Base-by-base conservation (phyloP, 768 basidiomycete genomes). In the Sporobolomyces phaffii region DNA sequence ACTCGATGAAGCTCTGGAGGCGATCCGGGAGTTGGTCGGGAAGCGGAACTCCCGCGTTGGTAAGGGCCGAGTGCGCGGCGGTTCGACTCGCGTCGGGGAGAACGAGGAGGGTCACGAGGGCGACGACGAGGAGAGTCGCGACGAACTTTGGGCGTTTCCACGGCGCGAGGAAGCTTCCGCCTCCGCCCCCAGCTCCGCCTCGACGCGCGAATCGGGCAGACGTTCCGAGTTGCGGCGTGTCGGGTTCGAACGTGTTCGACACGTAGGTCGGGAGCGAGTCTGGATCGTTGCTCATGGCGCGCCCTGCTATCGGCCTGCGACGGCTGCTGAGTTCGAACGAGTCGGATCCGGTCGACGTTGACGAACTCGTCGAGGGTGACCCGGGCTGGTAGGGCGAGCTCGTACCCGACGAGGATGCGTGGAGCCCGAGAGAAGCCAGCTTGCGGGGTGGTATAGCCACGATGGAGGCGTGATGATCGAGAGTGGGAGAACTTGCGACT, bases 1-100 rank as follows among this genome's bases (percentile, higher is more conserved):
- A 60, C 56, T 72, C 66, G 56, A 68, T 38, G 57, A 72, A 60
- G 29, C 63, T 53, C 26, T 65, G 67, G 26, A 68, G 49, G 2
- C 67, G 64, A 10, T 70, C 69, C 22, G 70, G 70, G 2, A 74
- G 56, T 31, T 63, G 59, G 61, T 72, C 65, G 28, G 73, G 73
- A 18, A 74, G 63, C 4, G 68, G 70, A 2, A 74, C 65, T 34
- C 73, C 73, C 14, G 64, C 73, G 8, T 54, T 67, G 7, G 60
- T 69, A 29, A 74, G 66, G 5, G 71, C 73, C 11, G 68, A 61
- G 41, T 74, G 73, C 0, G 71, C 63, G 5, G 63, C 62, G 5
- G 53, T 47, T n/a, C 73, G 62, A 43, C 50, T 69, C 28, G 60
- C 69, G 62, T 72, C 68, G 17, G 71, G 73, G 24, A 74, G 58